Percentiles rank a stretch among this genome's conserved stretches.
These are phyloP conservation scores for Candida ovalis DNA, from an alignment of 805 yeast genomes.

Conservation along the genomic window DNA sequence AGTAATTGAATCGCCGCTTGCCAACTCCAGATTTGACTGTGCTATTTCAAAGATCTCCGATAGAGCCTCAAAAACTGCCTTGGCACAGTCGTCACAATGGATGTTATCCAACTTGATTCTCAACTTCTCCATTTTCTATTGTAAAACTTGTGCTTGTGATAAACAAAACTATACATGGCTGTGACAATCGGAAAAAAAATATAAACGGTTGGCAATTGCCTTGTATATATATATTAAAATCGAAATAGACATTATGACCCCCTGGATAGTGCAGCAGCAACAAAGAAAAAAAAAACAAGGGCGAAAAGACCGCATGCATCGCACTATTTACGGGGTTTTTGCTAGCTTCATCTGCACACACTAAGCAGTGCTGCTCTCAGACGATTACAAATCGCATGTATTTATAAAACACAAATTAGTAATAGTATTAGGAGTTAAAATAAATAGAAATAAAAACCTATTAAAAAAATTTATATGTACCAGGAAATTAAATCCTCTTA, in stretches of 20 bases:
- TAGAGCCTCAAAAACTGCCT: conserved; percentile 31
- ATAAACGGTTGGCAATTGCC: not conserved
- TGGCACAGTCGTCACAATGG: conserved; percentile 54
- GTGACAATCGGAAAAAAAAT: too few relatives aligned
- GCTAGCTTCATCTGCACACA: too few relatives aligned
- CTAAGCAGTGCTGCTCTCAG: not conserved
- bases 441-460: too few relatives aligned
- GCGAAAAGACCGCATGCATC: not conserved
- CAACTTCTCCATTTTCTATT: conserved; percentile 21
- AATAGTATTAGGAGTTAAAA: not conserved
- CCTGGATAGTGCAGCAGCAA: not conserved
- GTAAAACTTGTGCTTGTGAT: too few relatives aligned
- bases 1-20: conserved; percentile 5
- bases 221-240: not conserved
- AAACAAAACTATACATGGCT: too few relatives aligned
- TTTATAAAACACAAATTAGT: not conserved
- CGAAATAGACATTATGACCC: not conserved
- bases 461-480: not conserved
- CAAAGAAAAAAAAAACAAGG: not conserved
- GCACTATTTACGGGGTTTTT: not conserved
- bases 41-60: conserved; percentile 17
- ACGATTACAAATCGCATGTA: too few relatives aligned
- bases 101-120: conserved; percentile 38
- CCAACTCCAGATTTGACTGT: conserved; percentile 12
- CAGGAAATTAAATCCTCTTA: not conserved